Evolutionary conservation across 768 basidiomycete species (phyloP), one percentile per base, ranked within the genome.

Genomic region (Tricholoma sp.): DNA sequence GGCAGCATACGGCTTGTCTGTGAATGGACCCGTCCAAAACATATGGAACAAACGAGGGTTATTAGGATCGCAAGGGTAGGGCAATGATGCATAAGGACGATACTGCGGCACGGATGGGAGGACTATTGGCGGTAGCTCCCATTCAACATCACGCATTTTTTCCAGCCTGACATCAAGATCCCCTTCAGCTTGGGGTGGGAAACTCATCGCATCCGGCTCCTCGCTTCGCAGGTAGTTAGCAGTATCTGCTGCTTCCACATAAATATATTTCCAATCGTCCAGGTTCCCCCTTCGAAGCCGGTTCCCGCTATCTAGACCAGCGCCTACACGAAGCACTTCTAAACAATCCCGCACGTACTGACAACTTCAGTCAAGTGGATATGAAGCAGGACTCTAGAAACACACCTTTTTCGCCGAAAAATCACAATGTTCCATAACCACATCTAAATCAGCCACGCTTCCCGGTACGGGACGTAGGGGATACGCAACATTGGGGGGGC

Each of bases 1-100:
- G 0, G 96, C 94, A 58, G 94, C 83, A 78, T 99, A 98, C 2
- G 97, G 97, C 71, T 98, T 98, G 78, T 99, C 97, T 8, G 94
- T 97, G 77, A 99, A 98, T 0, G 93, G 88, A 0, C 97, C 96
- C 1, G 95, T 91, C 96, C 97, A 98, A 77, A 97, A 99, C 87
- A 98, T 97, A 72, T 99, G 97, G 78, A 96, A 98, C 31, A 98
- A 73, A 34, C 90, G 84, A 5, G 94, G 89, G 64, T 88, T 84
- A 62, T 91, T 87, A 0, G 86, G 80, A 66, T 97, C 92, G 71
- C 97, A 99, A 1, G 85, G 78, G 1, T 74, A 69, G 2, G 80
- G 69, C 39, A 83, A 78, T 54, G 80, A 79, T 19, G 84, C 78
- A 61, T 83, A 81, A 0, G 86, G 79, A 39, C 74, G 73, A 64